Conservation (phyloP, 495 filamentous ascomycete genomes). For the Trichoderma erinaceum region DNA sequence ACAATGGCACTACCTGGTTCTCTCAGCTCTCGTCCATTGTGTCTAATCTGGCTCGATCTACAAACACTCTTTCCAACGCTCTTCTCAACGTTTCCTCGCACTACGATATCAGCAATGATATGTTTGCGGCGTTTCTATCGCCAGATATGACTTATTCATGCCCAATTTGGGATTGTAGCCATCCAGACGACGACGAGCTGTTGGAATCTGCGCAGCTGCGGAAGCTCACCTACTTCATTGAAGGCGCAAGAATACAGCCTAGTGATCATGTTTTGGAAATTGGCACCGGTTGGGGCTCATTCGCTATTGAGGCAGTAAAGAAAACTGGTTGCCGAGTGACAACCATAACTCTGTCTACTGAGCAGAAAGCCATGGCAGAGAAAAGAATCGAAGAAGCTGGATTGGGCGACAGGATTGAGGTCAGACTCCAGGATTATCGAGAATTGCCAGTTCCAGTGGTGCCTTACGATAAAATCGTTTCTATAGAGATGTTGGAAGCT, state of each 20-base stretch:
- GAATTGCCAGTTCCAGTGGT: slow-evolving; percentile 43
- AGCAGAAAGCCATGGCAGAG: slow-evolving; percentile 58
- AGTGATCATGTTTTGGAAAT: slow-evolving; percentile 64
- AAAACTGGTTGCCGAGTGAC: slow-evolving; percentile 58
- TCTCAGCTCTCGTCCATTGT: slow-evolving; percentile 50
- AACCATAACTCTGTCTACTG: slow-evolving; percentile 52
- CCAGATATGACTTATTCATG: slow-evolving; percentile 73
- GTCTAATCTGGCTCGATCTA: slow-evolving; percentile 47
- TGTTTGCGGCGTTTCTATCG: slow-evolving; percentile 68
- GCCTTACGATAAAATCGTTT: slow-evolving; percentile 62
- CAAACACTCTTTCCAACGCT: slow-evolving; percentile 59
- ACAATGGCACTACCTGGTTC: slow-evolving; percentile 51
- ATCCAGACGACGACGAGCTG: slow-evolving; percentile 37
- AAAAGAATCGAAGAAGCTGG: slow-evolving; percentile 49
- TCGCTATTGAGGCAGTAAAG: slow-evolving; percentile 56
- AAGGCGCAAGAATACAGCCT: slow-evolving; percentile 50
- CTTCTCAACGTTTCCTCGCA: slow-evolving; percentile 62
- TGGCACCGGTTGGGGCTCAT: slow-evolving; percentile 63
- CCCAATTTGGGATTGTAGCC: slow-evolving; percentile 50
- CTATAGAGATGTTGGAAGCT: slow-evolving; percentile 72
- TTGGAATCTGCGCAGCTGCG: slow-evolving; percentile 59
- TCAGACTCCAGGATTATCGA: slow-evolving; percentile 58
- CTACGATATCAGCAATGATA: slow-evolving; percentile 68
- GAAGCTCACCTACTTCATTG: slow-evolving; percentile 57
- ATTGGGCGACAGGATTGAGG: slow-evolving; percentile 44